Evolutionary conservation across 257 asterid genomes (phyloP), one percentile per base, ranked within the genome.

Genomic region (Buddleja alternifolia): DNA sequence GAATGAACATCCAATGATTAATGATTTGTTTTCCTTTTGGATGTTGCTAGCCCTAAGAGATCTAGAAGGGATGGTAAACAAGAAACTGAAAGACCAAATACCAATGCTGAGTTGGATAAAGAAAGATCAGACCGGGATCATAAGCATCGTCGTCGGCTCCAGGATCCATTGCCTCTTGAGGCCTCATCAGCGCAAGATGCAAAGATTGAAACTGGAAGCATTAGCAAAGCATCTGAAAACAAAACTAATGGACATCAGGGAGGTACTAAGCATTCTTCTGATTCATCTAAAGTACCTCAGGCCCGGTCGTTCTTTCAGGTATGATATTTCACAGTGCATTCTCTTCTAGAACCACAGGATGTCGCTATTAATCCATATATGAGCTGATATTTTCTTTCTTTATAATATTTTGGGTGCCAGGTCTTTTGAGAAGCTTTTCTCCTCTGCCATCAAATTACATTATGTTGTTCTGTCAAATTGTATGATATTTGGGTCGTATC

Each of bases 21-120:
- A 63, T 69, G 77, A 29, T 39, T 29, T 19, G 41, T 67, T 77
- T 47, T 67, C 24, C 2, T 63, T 36, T 64, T 69, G 48, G 9
- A 46, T 78, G 39, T 60, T 73, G 41, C 40, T 73, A 93, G 99
- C 83, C 97, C 96, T 39, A 93, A 90, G 88, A 87, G 95, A 83
- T 88, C 81, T 60, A 80, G 95, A 80, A 80, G 88, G 67, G 96
- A 90, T 78, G 93, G 83, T 60, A 87, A 84, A 78, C 82, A 76
- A 32, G 88, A 77, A 73, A 78, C 77, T 56, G 97, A 87, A 71
- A 84, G 85, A 63, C 76, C 67, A n/a, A 53, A 72, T 24, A 50
- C 69, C 8, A 44, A 58, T 54, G 21, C 63, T 32, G 72, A 77
- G 46, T 44, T 74, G 73, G 86, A 78, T 15, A 76, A 72, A 74